Conservation (phyloP, 352 stramenopile species). For the Phytophthora idaei region DNA sequence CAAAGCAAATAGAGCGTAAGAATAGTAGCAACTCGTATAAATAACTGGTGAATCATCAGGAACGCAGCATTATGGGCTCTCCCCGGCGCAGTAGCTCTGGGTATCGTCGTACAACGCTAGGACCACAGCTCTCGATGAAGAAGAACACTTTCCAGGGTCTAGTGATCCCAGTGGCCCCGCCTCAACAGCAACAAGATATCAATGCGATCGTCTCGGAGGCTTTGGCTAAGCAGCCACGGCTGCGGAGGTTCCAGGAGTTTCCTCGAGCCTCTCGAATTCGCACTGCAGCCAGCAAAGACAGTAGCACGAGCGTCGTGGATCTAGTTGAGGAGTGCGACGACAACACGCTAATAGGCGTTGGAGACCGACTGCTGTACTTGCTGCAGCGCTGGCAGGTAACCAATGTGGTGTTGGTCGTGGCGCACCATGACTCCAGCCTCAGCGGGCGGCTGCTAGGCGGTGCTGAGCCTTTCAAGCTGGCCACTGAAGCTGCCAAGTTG, state of each 20-base stretch:
- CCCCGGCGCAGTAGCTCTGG: slow-evolving; percentile 18
- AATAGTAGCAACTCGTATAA: slow-evolving; percentile 27
- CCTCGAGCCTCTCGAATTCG: slow-evolving; percentile 56
- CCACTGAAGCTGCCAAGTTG: slow-evolving; percentile 73
- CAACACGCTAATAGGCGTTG: slow-evolving; percentile 54
- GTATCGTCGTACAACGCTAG: slow-evolving; percentile 41
- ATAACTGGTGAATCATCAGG: slow-evolving; percentile 9
- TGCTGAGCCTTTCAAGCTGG: slow-evolving; percentile 68
- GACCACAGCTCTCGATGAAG: slow-evolving; percentile 60
- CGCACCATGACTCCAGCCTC: slow-evolving; percentile 65
- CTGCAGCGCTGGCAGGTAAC: slow-evolving; percentile 83
- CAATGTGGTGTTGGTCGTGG: slow-evolving; percentile 74
- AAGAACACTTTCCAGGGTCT: slow-evolving; percentile 79
- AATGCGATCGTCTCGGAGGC: slow-evolving; percentile 26
- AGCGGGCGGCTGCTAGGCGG: slow-evolving; percentile 63
- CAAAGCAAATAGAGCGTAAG: slow-evolving; percentile 28
- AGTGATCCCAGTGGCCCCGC: slow-evolving; percentile 46
- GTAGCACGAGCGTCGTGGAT: slow-evolving; percentile 22
- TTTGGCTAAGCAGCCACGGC: slow-evolving; percentile 39
- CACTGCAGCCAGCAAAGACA: slow-evolving; percentile 10
- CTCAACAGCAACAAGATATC: slow-evolving; percentile 24
- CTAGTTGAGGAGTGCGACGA: slow-evolving; percentile 66
- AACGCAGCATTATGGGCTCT: slow-evolving; percentile 21
- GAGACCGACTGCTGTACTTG: slow-evolving; percentile 80
- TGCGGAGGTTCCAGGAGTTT: slow-evolving; percentile 56